Evolutionary conservation across 805 yeast species (phyloP).

Genomic region (Wickerhamomyces silvicola): DNA sequence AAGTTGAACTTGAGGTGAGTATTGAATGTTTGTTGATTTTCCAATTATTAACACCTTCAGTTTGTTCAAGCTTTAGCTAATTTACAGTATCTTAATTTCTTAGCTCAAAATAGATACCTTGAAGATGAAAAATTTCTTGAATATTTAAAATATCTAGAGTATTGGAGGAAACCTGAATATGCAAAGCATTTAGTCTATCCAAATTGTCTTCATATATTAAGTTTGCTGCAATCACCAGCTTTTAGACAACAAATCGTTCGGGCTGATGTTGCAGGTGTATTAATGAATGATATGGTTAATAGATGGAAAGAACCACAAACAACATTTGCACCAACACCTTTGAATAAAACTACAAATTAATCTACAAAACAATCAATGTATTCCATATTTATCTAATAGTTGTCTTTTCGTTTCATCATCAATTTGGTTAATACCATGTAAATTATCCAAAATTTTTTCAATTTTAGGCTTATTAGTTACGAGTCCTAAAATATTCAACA

Average conservation of each 20-base stretch:
- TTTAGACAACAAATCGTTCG: slow-evolving; percentile 51
- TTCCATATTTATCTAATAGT: slow-evolving; percentile 14
- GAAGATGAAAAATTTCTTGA: slow-evolving; percentile 66
- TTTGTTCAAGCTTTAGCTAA: slow-evolving; percentile 91
- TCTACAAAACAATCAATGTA: slow-evolving; percentile 2
- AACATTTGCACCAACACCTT: slow-evolving; percentile 22
- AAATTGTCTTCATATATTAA: slow-evolving; percentile 75
- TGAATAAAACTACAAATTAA: slow-evolving; percentile 1
- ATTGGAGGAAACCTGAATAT: slow-evolving; percentile 75
- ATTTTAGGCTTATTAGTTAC: slow-evolving; percentile 17
- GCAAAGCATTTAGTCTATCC: slow-evolving; percentile 74
- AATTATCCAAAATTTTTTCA: slow-evolving; percentile 14
- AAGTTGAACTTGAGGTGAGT: slow-evolving; percentile 71
- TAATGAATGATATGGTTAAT: slow-evolving; percentile 72
- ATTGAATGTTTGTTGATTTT: slow-evolving; percentile 18
- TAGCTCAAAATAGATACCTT: slow-evolving; percentile 78
- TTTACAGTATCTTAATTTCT: slow-evolving; percentile 75
- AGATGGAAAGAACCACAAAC: slow-evolving; percentile 41
- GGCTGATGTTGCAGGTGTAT: slow-evolving; percentile 48
- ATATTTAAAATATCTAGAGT: slow-evolving; percentile 74
- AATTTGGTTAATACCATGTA: slow-evolving; percentile 15
- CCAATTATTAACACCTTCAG: slow-evolving; percentile 24
- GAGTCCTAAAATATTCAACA: slow-evolving; percentile 23
- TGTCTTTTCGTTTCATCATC: slow-evolving; percentile 14
- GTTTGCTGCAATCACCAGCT: slow-evolving; percentile 36